Evolutionary conservation across 2,329 filamentous ascomycete species (phyloP).

Genomic region (Calonectria hongkongensis): DNA sequence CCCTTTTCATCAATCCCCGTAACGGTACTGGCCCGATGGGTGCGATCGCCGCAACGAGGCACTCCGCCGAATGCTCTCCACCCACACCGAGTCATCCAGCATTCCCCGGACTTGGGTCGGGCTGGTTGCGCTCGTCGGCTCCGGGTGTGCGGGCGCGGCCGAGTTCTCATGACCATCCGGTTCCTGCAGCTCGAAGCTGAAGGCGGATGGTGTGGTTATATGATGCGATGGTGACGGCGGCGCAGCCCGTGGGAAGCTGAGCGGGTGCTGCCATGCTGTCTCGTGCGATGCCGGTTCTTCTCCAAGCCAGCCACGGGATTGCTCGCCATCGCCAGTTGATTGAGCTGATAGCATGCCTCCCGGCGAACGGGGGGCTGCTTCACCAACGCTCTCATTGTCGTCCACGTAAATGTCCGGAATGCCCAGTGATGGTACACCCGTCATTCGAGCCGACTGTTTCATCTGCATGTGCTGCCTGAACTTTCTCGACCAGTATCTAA

Average conservation of each 20-base stretch:
- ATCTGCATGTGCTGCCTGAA: constrained; percentile 85
- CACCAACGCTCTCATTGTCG: constrained; percentile 75
- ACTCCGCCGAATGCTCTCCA: constrained; percentile 91
- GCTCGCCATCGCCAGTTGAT: constrained; percentile 56
- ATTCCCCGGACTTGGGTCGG: constrained; percentile 88
- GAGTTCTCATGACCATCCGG: constrained; percentile 57
- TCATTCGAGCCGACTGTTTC: constrained; percentile 86
- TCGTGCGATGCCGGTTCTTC: constrained; percentile 64
- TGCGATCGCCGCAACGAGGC: constrained; percentile 78
- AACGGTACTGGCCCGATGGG: constrained; percentile 59
- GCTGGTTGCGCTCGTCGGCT: constrained; percentile 77
- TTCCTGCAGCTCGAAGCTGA: constrained; percentile 76
- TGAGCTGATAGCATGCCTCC: constrained; percentile 47
- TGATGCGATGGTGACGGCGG: constrained; percentile 62
- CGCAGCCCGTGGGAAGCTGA: constrained; percentile 72
- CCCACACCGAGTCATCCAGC: constrained; percentile 93
- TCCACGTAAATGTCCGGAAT: constrained; percentile 95
- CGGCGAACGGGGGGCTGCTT: constrained; percentile 49
- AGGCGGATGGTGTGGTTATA: constrained; percentile 69
- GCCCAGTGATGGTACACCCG: constrained; percentile 83
- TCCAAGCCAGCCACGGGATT: constrained; percentile 66
- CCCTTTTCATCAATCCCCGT: constrained; percentile 51
- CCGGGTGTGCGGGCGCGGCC: constrained; percentile 66
- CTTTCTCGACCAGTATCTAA: constrained; percentile 85
- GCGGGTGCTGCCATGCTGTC: constrained; percentile 65